phyloP scores from a whole-genome alignment of 495 filamentous ascomycete species.

The Aspergillus bertholletiae region DNA sequence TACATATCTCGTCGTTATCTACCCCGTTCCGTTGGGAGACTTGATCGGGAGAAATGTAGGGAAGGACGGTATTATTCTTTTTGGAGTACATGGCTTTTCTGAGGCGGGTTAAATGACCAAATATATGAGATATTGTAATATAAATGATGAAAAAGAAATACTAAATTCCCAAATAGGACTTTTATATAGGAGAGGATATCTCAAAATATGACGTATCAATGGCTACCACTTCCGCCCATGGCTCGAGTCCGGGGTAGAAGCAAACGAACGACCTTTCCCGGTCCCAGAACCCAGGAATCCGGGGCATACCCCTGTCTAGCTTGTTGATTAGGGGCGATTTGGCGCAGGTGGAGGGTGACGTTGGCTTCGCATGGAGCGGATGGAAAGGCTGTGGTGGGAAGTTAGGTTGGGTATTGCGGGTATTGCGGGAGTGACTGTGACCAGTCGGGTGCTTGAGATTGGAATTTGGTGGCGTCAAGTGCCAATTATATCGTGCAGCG shows the following conservation, averaged over 20 bases:
- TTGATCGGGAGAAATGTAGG: background rate
- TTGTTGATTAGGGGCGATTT: background rate
- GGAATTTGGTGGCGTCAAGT: too few relatives aligned
- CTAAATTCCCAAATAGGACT: too few relatives aligned
- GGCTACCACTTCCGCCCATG: background rate
- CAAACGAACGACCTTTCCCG: background rate
- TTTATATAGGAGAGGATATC: too few relatives aligned
- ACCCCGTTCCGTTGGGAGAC: background rate
- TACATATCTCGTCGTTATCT: conserved; percentile 1
- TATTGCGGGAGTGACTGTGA: background rate
- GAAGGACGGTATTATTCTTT: background rate
- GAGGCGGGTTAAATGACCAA: too few relatives aligned
- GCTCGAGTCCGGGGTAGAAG: background rate
- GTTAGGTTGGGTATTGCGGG: background rate
- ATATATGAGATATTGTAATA: too few relatives aligned
- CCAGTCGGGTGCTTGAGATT: background rate
- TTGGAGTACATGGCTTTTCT: too few relatives aligned
- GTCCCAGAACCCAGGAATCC: background rate
- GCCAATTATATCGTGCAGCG: too few relatives aligned
- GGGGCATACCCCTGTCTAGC: background rate
- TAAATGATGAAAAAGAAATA: too few relatives aligned
- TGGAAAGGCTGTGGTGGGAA: background rate
- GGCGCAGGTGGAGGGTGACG: background rate
- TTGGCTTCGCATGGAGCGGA: background rate
- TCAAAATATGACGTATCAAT: background rate